These are phyloP conservation scores for Magnusiomyces tetraspermus DNA, from an alignment of 1,139 yeast species.

Conservation along the genomic window DNA sequence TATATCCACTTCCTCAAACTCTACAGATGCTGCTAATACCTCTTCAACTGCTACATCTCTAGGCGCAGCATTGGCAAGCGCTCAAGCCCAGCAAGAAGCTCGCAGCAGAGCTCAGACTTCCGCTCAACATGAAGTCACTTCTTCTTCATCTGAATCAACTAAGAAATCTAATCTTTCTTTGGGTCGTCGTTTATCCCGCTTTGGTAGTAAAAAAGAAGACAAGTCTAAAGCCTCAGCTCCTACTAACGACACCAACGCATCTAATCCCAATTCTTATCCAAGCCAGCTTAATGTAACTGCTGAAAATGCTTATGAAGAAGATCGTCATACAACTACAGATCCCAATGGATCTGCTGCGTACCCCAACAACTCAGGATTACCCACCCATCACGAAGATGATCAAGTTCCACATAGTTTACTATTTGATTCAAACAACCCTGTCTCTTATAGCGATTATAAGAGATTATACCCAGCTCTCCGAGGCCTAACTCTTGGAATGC, in stretches of 20 bases:
- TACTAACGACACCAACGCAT: neutral
- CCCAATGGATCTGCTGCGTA: neutral
- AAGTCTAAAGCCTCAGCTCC: neutral
- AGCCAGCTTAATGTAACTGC: neutral
- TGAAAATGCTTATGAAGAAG: neutral
- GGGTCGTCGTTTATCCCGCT: neutral
- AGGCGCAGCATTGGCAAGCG: neutral
- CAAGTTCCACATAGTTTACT: constrained; percentile 5
- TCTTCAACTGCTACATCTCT: neutral
- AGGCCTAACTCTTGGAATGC: constrained; percentile 27
- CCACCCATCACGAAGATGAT: neutral
- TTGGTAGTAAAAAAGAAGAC: neutral
- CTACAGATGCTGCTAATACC: constrained; percentile 1
- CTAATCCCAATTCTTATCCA: neutral
- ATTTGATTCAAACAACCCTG: constrained; percentile 4
- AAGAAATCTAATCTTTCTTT: neutral
- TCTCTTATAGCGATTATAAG: constrained; percentile 2
- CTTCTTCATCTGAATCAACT: neutral
- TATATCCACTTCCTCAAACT: constrained; percentile 18
- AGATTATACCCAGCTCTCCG: constrained; percentile 24
- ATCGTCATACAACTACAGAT: neutral
- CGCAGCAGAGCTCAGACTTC: neutral
- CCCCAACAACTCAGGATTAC: neutral
- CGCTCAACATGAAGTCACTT: neutral
- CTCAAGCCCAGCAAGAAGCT: constrained; percentile 2